These are phyloP conservation scores for Beauveria medogensis DNA, from an alignment of 2,329 filamentous ascomycete species.

Conservation along the genomic window DNA sequence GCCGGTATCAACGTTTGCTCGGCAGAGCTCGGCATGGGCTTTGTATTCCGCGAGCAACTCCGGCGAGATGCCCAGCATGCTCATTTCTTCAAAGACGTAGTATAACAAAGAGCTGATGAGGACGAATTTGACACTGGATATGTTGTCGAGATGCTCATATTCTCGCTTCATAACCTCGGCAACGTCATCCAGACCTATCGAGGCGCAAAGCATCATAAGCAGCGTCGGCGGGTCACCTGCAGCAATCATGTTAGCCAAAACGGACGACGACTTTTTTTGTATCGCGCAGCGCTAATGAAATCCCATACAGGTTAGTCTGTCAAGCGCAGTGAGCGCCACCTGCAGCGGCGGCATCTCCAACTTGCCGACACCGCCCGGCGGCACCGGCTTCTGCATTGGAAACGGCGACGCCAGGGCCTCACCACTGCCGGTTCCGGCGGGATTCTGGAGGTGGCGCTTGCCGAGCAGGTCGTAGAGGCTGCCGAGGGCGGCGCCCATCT, in stretches of 20 bases:
- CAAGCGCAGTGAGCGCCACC: slow-evolving; percentile 39
- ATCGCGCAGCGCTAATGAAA: background rate
- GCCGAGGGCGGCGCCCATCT: slow-evolving; percentile 45
- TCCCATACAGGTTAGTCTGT: slow-evolving; percentile 36
- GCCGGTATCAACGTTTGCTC: slow-evolving; percentile 41
- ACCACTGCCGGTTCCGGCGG: background rate
- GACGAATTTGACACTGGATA: slow-evolving; percentile 41
- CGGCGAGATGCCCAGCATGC: slow-evolving; percentile 26
- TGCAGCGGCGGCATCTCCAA: slow-evolving; percentile 46
- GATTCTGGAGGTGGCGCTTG: slow-evolving; percentile 31
- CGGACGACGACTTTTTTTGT: background rate
- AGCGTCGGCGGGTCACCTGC: slow-evolving; percentile 39
- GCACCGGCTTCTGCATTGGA: slow-evolving; percentile 36
- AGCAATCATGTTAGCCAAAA: background rate
- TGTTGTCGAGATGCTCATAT: slow-evolving; percentile 45
- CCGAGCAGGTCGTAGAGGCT: slow-evolving; percentile 44
- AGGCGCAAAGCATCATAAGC: slow-evolving; percentile 41
- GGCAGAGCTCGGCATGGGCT: slow-evolving; percentile 31
- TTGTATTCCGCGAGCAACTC: slow-evolving; percentile 28
- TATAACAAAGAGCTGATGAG: slow-evolving; percentile 42
- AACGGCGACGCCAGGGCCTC: slow-evolving; percentile 32
- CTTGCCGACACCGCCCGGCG: slow-evolving; percentile 38
- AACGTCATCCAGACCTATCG: slow-evolving; percentile 42
- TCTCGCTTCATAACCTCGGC: slow-evolving; percentile 38
- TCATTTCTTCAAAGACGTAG: slow-evolving; percentile 41